Evolutionary conservation across 805 yeast species (phyloP), one percentile per base, ranked within the genome.

Genomic region (Ogataea trehaloabstinens): DNA sequence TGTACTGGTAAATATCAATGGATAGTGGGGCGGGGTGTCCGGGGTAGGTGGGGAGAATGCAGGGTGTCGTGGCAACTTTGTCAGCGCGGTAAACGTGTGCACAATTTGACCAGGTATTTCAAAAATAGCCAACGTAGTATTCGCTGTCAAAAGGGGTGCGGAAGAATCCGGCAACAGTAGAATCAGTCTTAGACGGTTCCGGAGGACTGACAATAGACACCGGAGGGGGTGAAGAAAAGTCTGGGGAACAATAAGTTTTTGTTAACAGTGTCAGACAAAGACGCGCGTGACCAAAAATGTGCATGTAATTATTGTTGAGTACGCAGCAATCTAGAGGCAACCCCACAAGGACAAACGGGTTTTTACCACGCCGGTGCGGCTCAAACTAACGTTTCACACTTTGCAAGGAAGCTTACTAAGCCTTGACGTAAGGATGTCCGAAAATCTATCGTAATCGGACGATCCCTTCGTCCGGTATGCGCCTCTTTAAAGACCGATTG

Each of bases 241-340:
- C 30, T 27, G 30, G 30, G 30, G 30, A 27, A 27, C 30, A 27
- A 27, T 27, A 27, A 22, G 12, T 8, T 22, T 8, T 12, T 22
- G 11, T 22, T 12, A 22, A 22, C 8, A 22, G 25, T 12, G 25
- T 22, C 11, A 22, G 12, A 22, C 25, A 22, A 22, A 8, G 12
- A 8, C 11, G 25, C 12, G 25, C 25, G 25, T 22, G 25, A 22
- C 25, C 25, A 22, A 8, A n/a, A 22, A 22, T 12, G 25, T 22
- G 25, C 25, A 22, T 22, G 25, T 22, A 8, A 22, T 22, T 22
- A 12, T 22, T 22, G 11, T 22, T 12, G 11, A 22, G 25, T 22
- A 22, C 12, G 25, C 25, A 8, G 11, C 8, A 12, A 22, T 12
- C 25, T 22, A 12, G 25, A 22, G 12, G 25, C 25, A 22, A 22